phyloP scores from a whole-genome alignment of 148 eudicot species.

The Fagopyrum esculentum region DNA sequence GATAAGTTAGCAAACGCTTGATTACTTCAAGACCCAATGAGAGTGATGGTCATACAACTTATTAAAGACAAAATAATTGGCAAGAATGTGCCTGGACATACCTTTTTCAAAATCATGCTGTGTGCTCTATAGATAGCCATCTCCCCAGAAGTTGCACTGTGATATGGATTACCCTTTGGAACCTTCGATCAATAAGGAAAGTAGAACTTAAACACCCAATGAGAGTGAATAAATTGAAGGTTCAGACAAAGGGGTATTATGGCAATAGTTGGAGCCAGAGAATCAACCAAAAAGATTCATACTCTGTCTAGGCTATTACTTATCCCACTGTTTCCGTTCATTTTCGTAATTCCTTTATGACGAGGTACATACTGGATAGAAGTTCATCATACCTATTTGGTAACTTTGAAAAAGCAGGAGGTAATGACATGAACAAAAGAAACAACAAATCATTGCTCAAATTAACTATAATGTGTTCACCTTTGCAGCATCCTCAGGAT shows the following conservation, averaged over 20 bases:
- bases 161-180: slow-evolving; percentile 96
- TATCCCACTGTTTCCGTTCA: no score
- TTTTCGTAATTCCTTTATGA: background rate
- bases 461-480: slow-evolving; percentile 22
- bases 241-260: no score
- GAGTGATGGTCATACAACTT: background rate
- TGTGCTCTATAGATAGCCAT: slow-evolving; percentile 78
- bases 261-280: no score
- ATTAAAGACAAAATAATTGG: background rate
- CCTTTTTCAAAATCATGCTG: slow-evolving; percentile 79
- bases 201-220: background rate
- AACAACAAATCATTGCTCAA: background rate
- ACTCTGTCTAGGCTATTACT: no score
- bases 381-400: background rate
- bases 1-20: no score
- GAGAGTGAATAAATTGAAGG: no score
- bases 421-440: background rate
- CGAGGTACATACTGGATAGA: background rate
- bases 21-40: no score
- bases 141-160: slow-evolving; percentile 99
- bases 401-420: background rate
- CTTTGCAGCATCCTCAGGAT: slow-evolving; percentile 98
- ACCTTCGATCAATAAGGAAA: slow-evolving; percentile 34
- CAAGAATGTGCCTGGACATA: slow-evolving; percentile 11
- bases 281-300: no score